Percentiles rank a stretch among this genome's conserved stretches.
Conservation (phyloP, 306 rosid species). For the Prinsepia uniflora region DNA sequence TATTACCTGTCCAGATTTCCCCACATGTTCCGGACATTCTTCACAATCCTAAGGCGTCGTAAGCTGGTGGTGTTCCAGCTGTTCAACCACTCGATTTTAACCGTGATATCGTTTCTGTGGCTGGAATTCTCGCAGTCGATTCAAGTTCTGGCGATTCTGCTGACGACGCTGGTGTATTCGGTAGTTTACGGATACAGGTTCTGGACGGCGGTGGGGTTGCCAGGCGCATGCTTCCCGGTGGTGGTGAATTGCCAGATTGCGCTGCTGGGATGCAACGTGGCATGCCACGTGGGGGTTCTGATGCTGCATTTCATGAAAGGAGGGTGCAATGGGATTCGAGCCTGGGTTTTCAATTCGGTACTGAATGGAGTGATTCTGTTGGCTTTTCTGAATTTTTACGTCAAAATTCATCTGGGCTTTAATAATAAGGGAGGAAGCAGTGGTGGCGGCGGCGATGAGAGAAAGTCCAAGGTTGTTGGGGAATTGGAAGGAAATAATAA, state of each 20-base stretch:
- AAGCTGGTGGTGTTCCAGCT: conserved; percentile 49
- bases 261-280: conserved; percentile 58
- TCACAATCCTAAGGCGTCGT: conserved; percentile 54
- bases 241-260: conserved; percentile 58
- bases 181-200: conserved; percentile 63
- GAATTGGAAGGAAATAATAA: background rate
- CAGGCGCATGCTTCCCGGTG: conserved; percentile 51
- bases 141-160: conserved; percentile 73
- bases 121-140: conserved; percentile 82
- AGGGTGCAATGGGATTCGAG: conserved; percentile 85
- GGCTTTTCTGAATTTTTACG: conserved; percentile 56
- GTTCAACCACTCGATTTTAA: conserved; percentile 62
- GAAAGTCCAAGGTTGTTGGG: background rate
- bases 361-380: conserved; percentile 53
- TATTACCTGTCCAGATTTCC: conserved; percentile 68
- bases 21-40: conserved; percentile 64
- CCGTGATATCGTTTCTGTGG: conserved; percentile 66
- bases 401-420: conserved; percentile 36
- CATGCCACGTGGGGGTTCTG: conserved; percentile 68
- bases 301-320: conserved; percentile 60
- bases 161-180: conserved; percentile 52
- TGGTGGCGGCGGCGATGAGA: background rate
- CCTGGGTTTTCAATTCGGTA: conserved; percentile 70
- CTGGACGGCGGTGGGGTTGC: conserved; percentile 64
- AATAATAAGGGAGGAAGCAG: background rate